Evolutionary conservation across 2,329 filamentous ascomycete genomes (phyloP).

Genomic region (Fusarium sublunatum): DNA sequence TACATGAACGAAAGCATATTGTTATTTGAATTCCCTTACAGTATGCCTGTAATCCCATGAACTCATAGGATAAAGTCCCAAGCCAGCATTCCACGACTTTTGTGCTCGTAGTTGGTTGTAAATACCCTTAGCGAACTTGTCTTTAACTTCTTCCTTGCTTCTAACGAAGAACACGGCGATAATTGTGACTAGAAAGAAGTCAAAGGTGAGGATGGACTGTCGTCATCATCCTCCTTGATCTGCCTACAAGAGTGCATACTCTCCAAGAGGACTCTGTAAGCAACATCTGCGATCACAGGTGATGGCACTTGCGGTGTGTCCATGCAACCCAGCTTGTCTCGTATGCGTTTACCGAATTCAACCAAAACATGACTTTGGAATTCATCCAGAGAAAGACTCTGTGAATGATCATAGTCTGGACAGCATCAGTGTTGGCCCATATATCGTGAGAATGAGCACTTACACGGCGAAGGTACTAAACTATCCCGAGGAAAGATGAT

Average conservation of each 20-base stretch:
- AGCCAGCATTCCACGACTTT: too few species aligned
- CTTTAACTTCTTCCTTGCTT: not conserved
- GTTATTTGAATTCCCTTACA: too few species aligned
- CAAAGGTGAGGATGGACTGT: not conserved
- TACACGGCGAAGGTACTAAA: conserved; percentile 25
- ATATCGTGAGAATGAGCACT: conserved; percentile 8
- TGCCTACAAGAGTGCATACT: conserved; percentile 7
- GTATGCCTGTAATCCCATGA: too few species aligned
- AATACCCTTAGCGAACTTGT: not conserved
- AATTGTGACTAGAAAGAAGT: not conserved
- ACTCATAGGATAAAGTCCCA: too few species aligned
- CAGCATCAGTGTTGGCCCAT: conserved; percentile 4
- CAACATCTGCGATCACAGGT: not conserved
- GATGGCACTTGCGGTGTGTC: not conserved
- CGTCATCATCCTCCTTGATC: not conserved
- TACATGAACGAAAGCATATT: too few species aligned
- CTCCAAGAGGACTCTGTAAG: conserved; percentile 5
- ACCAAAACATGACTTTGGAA: conserved; percentile 7
- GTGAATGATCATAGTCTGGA: conserved; percentile 15
- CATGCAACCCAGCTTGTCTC: not conserved
- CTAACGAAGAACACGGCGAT: not conserved
- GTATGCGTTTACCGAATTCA: conserved; percentile 10
- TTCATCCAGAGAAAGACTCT: conserved; percentile 1
- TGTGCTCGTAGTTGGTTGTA: conserved; percentile 9
- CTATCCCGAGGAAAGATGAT: conserved; percentile 30